Base-by-base conservation (phyloP, 257 asterid genomes). In the Solanum corneliomulleri region DNA sequence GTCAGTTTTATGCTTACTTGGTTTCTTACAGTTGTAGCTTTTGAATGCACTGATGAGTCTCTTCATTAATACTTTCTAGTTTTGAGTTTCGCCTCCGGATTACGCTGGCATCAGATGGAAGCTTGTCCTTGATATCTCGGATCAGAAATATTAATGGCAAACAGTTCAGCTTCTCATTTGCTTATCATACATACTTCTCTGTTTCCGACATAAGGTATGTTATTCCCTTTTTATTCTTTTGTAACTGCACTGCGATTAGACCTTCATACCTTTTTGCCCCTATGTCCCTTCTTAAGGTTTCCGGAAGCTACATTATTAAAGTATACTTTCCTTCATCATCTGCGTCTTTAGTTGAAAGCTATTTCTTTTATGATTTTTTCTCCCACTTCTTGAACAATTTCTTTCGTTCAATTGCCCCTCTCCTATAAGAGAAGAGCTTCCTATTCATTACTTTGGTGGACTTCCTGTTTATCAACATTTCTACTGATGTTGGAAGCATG, bases 131-230 rank as follows among this genome's bases (percentile, higher is more conserved):
- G 93, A 91, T 93, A 89, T 97, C 99, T 62, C 98, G 99, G 74
- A 68, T 94, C 71, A 94, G 98, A 94, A 97, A 97, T 88, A 88
- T 94, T 85, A 94, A 93, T 21, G 96, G 96, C 88, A 97, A 95
- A 66, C 96, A 96, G 84, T 95, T 94, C 93, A 94, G 95, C 90
- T 97, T 95, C 95, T 92, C 99, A 25, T 95, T 97, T 89, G 98
- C 94, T 1, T 97, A 93, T 87, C 99, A 94, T 77, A 94, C 99
- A 1, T 92, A 95, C 86, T 91, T 97, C 69, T 93, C 98, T 49
- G 94, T 97, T 88, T 95, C 99, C 4, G 99, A 97, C 91, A 95
- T 97, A 91, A 93, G 99, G 99, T 94, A 89, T 62, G 85, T 49
- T 31, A 86, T 47, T 83, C 35, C 13, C 27, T 77, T 29, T 52